phyloP scores from a whole-genome alignment of 371 early-diverging fungal genomes.

The Hamiltosporidium magnivora region DNA sequence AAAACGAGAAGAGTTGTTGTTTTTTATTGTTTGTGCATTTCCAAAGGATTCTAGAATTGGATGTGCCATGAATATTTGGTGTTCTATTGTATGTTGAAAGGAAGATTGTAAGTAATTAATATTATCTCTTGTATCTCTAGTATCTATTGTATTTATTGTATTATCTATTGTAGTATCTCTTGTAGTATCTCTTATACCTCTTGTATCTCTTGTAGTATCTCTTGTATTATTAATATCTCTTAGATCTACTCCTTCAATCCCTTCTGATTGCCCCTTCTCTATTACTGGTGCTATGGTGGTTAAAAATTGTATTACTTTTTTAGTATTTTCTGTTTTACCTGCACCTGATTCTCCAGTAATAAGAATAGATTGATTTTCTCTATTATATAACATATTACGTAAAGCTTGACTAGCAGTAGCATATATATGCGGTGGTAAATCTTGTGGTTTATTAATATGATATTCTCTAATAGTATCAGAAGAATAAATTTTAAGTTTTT shows the following conservation, averaged over 20 bases:
- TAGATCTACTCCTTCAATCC: conserved; percentile 25
- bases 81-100: conserved; percentile 60
- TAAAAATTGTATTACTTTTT: conserved; percentile 94
- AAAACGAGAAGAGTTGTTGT: conserved; percentile 97
- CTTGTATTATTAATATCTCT: conserved; percentile 35
- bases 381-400: conserved; percentile 74
- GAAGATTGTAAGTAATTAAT: background rate
- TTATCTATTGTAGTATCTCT: background rate
- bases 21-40: conserved; percentile 93
- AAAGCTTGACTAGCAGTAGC: conserved; percentile 83
- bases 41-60: conserved; percentile 97
- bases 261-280: conserved; percentile 48
- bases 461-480: conserved; percentile 46
- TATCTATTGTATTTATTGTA: too few relatives aligned
- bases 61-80: conserved; percentile 83
- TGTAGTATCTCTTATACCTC: conserved; percentile 26
- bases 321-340: conserved; percentile 98
- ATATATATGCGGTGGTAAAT: conserved; percentile 84
- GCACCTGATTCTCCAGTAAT: conserved; percentile 99
- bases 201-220: background rate
- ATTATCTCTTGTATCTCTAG: background rate
- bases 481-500: conserved; percentile 74
- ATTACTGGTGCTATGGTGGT: conserved; percentile 63
- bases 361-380: conserved; percentile 87
- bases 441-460: conserved; percentile 64